These are phyloP conservation scores for Reticulascus tulasneorum DNA, from an alignment of 2,329 filamentous ascomycete species.

Conservation along the genomic window DNA sequence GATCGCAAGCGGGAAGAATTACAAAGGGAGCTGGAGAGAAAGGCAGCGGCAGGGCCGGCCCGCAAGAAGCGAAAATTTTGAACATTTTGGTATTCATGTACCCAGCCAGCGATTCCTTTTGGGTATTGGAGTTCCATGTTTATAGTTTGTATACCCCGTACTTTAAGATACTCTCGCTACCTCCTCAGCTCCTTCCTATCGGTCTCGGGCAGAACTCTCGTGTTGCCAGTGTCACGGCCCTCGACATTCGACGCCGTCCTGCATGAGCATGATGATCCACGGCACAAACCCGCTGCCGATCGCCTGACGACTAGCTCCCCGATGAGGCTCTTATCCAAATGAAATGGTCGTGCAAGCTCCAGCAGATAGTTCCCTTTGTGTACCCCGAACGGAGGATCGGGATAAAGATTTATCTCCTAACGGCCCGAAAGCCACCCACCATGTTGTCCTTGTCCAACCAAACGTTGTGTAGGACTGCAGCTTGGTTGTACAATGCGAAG, in stretches of 20 bases:
- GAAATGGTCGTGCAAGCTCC: too few relatives aligned
- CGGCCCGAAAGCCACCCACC: conserved; percentile 7
- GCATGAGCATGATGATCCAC: neutral
- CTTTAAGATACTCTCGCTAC: neutral
- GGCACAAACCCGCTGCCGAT: neutral
- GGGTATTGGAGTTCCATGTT: too few relatives aligned
- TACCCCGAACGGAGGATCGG: too few relatives aligned
- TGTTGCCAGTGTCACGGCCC: too few relatives aligned
- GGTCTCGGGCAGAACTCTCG: too few relatives aligned
- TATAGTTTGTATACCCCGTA: neutral
- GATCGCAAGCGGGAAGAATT: conserved; percentile 49
- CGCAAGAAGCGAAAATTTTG: conserved; percentile 57
- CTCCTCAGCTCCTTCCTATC: neutral
- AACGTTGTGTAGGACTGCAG: too few relatives aligned
- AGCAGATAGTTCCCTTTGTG: too few relatives aligned
- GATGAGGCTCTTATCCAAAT: conserved; percentile 4
- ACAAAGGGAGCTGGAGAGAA: conserved; percentile 45
- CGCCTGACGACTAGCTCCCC: neutral
- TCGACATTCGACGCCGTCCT: neutral
- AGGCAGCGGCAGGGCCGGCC: conserved; percentile 43
- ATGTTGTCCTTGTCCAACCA: conserved; percentile 2
- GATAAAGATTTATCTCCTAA: neutral
- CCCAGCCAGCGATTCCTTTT: too few relatives aligned
- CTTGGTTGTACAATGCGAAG: too few relatives aligned
- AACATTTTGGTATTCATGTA: too few relatives aligned